Percentiles rank a stretch among this genome's conserved stretches.
Conservation (phyloP, 805 yeast species). For the Ogataea zsoltii region DNA sequence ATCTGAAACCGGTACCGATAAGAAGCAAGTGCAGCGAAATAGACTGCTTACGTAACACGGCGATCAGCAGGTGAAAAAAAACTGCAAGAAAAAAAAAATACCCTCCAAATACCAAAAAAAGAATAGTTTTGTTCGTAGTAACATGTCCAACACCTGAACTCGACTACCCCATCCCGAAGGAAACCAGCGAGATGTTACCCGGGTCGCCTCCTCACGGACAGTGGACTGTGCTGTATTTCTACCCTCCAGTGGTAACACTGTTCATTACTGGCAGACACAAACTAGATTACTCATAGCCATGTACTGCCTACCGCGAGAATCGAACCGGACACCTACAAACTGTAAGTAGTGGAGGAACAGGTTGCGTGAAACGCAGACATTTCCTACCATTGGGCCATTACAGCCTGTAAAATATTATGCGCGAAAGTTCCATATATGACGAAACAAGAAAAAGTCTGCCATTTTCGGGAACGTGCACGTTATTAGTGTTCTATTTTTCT, state of each 20-base stretch:
- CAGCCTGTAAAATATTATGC: constrained; percentile 21
- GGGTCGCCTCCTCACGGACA: constrained; percentile 43
- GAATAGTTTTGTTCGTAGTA: constrained; percentile 25
- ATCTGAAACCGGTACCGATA: too few species aligned
- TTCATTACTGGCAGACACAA: constrained; percentile 31
- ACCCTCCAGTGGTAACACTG: constrained; percentile 42
- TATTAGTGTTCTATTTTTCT: constrained; percentile 2
- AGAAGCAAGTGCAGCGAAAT: background rate
- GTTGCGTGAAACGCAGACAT: constrained; percentile 22
- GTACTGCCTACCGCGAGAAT: constrained; percentile 39
- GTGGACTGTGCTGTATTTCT: constrained; percentile 46
- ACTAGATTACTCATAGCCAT: constrained; percentile 36
- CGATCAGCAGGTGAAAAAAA: too few species aligned
- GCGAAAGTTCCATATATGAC: background rate
- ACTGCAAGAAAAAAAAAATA: background rate
- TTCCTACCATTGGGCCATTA: constrained; percentile 36
- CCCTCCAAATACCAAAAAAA: background rate
- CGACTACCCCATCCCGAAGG: constrained; percentile 23
- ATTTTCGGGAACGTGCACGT: background rate
- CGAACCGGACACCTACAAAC: constrained; percentile 45
- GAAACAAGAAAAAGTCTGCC: background rate
- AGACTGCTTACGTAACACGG: too few species aligned
- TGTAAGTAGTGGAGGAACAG: constrained; percentile 21
- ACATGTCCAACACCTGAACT: constrained; percentile 16
- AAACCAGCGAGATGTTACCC: constrained; percentile 41